Base-by-base conservation (phyloP, 352 stramenopile species). In the Ophiocytium majus region DNA sequence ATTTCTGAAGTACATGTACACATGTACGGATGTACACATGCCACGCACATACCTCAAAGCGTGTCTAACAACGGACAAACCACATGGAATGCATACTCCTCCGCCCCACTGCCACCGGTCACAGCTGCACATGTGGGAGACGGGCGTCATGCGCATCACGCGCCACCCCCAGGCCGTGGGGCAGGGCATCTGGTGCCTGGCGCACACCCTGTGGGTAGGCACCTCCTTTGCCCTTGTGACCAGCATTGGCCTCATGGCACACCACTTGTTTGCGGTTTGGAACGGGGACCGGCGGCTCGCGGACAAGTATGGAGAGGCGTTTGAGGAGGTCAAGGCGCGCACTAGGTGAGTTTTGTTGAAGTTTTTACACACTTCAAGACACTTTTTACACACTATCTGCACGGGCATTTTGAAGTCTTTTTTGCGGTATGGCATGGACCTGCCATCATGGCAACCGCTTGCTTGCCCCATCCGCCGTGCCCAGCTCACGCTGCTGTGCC, bases 71-170 rank as follows among this genome's bases (percentile, higher is more conserved):
- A n/a, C n/a, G n/a, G n/a, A n/a, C n/a, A n/a, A n/a, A n/a, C n/a
- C n/a, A n/a, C n/a, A n/a, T n/a, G n/a, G n/a, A n/a, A n/a, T n/a
- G n/a, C n/a, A n/a, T n/a, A n/a, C n/a, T n/a, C n/a, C n/a, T n/a
- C n/a, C n/a, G n/a, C n/a, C n/a, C 43, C 43, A 14, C 43, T 14
- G 43, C 31, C 64, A 17, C 64, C 86, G 88, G 50, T 92, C 92
- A 28, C 89, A 93, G 85, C 82, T 95, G 31, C 93, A 95, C 88
- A 82, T 96, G 34, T 96, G 92, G 92, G 92, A 95, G 66, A 95
- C 92, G n/a, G 93, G 93, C 1, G 90, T 96, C 17, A 94, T 92
- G 82, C 88, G 93, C 31, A 95, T 96, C 83, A 95, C 93, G 37
- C 87, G 86, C n/a, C 93, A 96, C 89, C 93, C 93, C n/a, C 93